A percentile compares a stretch with the other conserved stretches of the same genome.
Conservation (phyloP, 2,329 filamentous ascomycete genomes). For the Xylariomycetidae sp. region DNA sequence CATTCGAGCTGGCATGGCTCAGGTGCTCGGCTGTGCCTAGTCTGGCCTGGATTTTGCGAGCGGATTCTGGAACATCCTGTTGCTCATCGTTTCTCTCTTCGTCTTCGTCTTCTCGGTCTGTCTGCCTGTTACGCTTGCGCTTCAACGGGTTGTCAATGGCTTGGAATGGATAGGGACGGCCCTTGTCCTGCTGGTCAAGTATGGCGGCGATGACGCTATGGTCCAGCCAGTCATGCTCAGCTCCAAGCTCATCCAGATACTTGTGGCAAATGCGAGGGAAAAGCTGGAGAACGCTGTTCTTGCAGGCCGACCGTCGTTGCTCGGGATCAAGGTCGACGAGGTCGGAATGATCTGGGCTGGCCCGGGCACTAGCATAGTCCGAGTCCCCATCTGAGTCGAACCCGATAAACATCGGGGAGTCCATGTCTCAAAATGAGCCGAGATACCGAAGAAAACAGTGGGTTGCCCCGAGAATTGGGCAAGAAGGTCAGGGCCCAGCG, state of each 20-base stretch:
- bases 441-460: too few relatives aligned
- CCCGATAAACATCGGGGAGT: too few relatives aligned
- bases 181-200: slow-evolving; percentile 34
- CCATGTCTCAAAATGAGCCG: too few relatives aligned
- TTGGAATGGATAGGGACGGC: slow-evolving; percentile 31
- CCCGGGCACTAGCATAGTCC: too few relatives aligned
- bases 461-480: too few relatives aligned
- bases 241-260: slow-evolving; percentile 27
- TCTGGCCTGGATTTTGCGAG: slow-evolving; percentile 12
- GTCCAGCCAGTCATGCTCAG: slow-evolving; percentile 21
- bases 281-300: slow-evolving; percentile 24
- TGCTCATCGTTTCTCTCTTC: slow-evolving; percentile 16
- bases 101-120: slow-evolving; percentile 8
- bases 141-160: slow-evolving; percentile 26
- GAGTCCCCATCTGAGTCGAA: too few relatives aligned
- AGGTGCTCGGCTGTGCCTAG: slow-evolving; percentile 9
- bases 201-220: slow-evolving; percentile 31
- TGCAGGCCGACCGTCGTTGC: too few relatives aligned
- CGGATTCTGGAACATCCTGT: slow-evolving; percentile 6
- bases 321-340: slow-evolving; percentile 5
- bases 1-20: neutral
- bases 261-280: slow-evolving; percentile 42
- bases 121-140: slow-evolving; percentile 31
- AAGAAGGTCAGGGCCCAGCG: too few relatives aligned
- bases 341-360: slow-evolving; percentile 1